Evolutionary conservation across 1,284 basidiomycete species (phyloP).

Genomic region (Inonotus obliquus): DNA sequence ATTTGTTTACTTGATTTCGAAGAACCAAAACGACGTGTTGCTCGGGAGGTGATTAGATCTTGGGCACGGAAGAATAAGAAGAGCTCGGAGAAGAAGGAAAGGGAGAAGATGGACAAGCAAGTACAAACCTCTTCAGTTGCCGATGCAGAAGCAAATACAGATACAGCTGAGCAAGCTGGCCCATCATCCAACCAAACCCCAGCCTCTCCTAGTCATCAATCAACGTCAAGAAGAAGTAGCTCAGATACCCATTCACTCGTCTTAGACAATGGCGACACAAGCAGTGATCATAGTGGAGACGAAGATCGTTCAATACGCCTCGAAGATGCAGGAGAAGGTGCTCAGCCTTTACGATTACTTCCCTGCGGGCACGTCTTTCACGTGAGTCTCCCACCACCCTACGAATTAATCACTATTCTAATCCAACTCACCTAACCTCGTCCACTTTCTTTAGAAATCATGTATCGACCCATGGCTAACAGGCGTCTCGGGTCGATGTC

Average conservation of each 20-base stretch:
- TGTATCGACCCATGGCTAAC: conserved; percentile 76
- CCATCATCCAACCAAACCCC: conserved; percentile 5
- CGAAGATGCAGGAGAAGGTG: conserved; percentile 65
- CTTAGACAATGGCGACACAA: too few relatives aligned
- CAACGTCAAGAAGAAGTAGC: background rate
- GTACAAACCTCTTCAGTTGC: background rate
- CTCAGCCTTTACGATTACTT: conserved; percentile 68
- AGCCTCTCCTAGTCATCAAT: conserved; percentile 20
- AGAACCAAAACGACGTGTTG: conserved; percentile 47
- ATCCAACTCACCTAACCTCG: background rate
- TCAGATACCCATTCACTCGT: background rate
- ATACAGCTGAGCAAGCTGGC: background rate
- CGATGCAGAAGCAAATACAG: background rate
- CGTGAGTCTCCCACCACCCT: conserved; percentile 40
- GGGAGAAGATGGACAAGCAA: conserved; percentile 21
- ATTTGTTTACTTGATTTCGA: conserved; percentile 82
- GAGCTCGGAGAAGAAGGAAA: background rate
- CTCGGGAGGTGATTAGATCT: conserved; percentile 27
- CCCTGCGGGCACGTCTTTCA: conserved; percentile 80
- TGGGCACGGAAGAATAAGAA: conserved; percentile 13
- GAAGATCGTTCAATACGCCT: conserved; percentile 40
- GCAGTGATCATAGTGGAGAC: conserved; percentile 38
- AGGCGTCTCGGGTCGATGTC: conserved; percentile 75
- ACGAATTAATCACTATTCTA: background rate
- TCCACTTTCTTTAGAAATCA: conserved; percentile 53